Evolutionary conservation across 108 stramenopile species (phyloP).

Genomic region (Cyclotella cryptica): DNA sequence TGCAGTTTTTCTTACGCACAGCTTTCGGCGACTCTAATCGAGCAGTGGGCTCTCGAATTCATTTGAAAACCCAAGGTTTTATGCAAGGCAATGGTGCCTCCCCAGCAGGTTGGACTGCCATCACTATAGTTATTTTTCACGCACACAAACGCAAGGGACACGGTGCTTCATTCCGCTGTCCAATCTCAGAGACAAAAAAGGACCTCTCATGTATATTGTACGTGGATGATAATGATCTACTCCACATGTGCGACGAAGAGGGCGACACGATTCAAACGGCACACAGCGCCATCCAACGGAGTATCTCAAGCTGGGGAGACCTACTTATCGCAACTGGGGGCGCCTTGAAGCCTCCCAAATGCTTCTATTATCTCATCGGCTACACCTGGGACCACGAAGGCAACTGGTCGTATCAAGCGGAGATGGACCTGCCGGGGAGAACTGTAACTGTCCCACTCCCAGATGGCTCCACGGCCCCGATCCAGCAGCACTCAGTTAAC

Average conservation of each 20-base stretch:
- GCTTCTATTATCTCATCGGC: too few relatives aligned
- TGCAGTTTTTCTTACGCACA: too few relatives aligned
- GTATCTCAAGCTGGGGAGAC: constrained; percentile 11
- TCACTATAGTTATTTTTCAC: constrained; percentile 10
- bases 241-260: constrained; percentile 1
- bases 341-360: too few relatives aligned
- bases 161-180: constrained; percentile 6
- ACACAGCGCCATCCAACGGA: background rate
- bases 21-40: too few relatives aligned
- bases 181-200: constrained; percentile 1
- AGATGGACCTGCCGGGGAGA: background rate
- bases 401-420: constrained; percentile 1
- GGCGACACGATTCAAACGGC: too few relatives aligned
- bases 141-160: constrained; percentile 16
- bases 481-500: background rate
- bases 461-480: too few relatives aligned
- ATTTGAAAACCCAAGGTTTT: too few relatives aligned
- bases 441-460: background rate
- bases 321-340: background rate
- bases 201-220: too few relatives aligned
- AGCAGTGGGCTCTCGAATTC: background rate
- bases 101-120: too few relatives aligned
- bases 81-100: too few relatives aligned
- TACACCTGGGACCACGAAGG: constrained; percentile 4
- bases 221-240: too few relatives aligned